phyloP scores from a whole-genome alignment of 306 rosid genomes.

The Acacia acuminata region DNA sequence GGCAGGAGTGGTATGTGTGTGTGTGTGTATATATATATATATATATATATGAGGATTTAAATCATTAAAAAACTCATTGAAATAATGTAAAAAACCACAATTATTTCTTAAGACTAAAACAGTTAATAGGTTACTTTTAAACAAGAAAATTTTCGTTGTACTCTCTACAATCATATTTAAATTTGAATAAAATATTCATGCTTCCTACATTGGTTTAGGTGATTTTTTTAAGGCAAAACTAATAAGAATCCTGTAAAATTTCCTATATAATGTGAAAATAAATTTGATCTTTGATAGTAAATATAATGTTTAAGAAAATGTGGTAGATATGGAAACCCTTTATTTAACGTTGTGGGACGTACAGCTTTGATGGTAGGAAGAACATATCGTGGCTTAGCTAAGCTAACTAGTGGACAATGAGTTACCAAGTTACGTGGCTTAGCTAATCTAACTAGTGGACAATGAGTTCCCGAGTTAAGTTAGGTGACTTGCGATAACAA shows the following conservation, averaged over 20 bases:
- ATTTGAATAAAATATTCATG: neutral
- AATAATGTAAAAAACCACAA: neutral
- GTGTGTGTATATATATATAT: too few species aligned
- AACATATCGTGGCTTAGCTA: neutral
- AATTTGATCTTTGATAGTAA: neutral
- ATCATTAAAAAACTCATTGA: neutral
- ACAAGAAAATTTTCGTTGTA: neutral
- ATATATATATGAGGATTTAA: neutral
- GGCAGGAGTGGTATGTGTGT: too few species aligned
- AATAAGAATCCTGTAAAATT: too few species aligned
- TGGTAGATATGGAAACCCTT: too few species aligned
- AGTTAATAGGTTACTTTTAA: neutral
- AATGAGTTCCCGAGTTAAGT: slow-evolving; percentile 1
- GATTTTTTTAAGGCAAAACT: too few species aligned
- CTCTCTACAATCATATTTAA: neutral
- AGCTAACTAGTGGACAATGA: neutral
- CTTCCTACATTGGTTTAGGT: too few species aligned
- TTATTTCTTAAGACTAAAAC: neutral
- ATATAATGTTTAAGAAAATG: neutral
- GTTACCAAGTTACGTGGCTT: neutral
- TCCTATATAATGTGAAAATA: neutral
- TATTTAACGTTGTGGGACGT: neutral
- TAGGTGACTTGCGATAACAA: slow-evolving; percentile 34
- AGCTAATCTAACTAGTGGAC: neutral
- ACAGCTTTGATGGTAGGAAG: neutral